phyloP scores from a whole-genome alignment of 306 rosid genomes.

The Aeschynomene evenia region DNA sequence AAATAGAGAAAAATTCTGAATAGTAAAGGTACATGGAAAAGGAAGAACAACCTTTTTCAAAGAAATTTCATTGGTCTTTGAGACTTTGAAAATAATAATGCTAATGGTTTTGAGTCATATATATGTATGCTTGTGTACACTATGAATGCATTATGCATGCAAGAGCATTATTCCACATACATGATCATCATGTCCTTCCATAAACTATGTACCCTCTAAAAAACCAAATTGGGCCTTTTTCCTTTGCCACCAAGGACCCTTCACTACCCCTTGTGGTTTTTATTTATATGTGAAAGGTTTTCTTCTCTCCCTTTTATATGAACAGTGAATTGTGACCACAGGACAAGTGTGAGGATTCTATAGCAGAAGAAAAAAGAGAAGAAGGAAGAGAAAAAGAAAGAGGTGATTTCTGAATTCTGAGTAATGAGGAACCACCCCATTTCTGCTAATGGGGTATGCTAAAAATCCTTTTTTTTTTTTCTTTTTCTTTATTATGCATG shows the following conservation, averaged over 20 bases:
- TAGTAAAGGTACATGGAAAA: background rate
- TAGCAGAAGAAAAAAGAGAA: background rate
- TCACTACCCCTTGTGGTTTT: background rate
- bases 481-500: background rate
- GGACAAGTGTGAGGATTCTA: slow-evolving; percentile 28
- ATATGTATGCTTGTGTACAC: background rate
- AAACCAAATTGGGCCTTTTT: background rate
- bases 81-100: background rate
- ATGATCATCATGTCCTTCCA: slow-evolving; percentile 27
- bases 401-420: slow-evolving; percentile 14
- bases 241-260: background rate
- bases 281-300: background rate
- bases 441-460: slow-evolving; percentile 31
- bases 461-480: background rate
- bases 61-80: background rate
- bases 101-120: background rate
- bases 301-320: background rate
- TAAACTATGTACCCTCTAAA: background rate
- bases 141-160: slow-evolving; percentile 14
- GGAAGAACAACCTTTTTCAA: background rate
- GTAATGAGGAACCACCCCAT: slow-evolving; percentile 5
- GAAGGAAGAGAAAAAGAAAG: background rate
- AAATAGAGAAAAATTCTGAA: background rate
- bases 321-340: slow-evolving; percentile 18
- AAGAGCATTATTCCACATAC: background rate